Evolutionary conservation across 768 basidiomycete species (phyloP).

Genomic region (Boletus subcaerulescens): DNA sequence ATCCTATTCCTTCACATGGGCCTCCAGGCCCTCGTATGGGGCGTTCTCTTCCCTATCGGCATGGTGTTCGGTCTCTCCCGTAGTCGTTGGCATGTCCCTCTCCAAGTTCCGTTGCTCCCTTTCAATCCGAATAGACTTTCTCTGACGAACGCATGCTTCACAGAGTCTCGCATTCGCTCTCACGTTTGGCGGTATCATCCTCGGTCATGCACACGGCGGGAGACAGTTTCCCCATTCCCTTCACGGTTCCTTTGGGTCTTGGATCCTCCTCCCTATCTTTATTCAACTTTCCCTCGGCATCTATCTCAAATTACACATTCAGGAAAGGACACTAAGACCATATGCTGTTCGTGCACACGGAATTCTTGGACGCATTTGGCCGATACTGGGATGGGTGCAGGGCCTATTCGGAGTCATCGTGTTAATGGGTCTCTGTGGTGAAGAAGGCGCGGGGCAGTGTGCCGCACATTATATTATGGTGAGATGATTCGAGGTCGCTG

Average conservation of each 20-base stretch:
- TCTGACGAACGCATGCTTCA: not conserved
- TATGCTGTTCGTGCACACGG: conserved; percentile 71
- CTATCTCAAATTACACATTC: conserved; percentile 90
- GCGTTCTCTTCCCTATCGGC: conserved; percentile 79
- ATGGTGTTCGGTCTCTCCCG: conserved; percentile 75
- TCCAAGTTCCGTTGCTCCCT: conserved; percentile 49
- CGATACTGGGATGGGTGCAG: conserved; percentile 84
- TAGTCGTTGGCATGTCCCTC: conserved; percentile 88
- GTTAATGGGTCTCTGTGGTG: conserved; percentile 78
- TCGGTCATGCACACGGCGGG: conserved; percentile 87
- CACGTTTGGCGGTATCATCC: conserved; percentile 68
- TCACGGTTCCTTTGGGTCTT: conserved; percentile 63
- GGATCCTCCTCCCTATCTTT: conserved; percentile 56
- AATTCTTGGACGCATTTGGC: conserved; percentile 79
- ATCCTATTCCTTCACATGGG: conserved; percentile 82
- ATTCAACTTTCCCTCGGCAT: conserved; percentile 71
- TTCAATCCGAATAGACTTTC: not conserved
- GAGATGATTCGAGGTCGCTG: conserved; percentile 2
- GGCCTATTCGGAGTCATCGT: conserved; percentile 83
- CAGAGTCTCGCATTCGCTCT: conserved; percentile 68
- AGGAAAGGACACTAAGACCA: conserved; percentile 71
- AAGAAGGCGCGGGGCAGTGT: conserved; percentile 70
- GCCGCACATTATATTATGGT: conserved; percentile 85
- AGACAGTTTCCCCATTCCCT: conserved; percentile 70
- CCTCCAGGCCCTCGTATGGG: conserved; percentile 80